phyloP scores from a whole-genome alignment of 2,329 filamentous ascomycete species.

The Lachnellula hyalina region DNA sequence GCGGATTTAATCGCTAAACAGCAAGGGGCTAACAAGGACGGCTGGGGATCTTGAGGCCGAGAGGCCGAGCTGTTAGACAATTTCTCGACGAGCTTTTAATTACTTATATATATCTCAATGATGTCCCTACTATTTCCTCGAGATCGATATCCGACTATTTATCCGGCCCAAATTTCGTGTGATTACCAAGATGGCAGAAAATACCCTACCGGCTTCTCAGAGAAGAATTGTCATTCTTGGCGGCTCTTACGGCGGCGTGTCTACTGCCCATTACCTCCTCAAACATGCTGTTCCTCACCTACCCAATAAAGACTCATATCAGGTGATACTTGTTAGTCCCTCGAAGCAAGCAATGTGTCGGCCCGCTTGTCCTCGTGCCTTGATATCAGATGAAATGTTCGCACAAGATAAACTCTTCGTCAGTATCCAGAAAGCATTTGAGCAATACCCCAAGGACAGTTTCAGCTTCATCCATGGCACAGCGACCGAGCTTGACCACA shows the following conservation, averaged over 20 bases:
- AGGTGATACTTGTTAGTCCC: constrained; percentile 39
- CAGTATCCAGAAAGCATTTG: constrained; percentile 34
- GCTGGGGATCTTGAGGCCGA: background rate
- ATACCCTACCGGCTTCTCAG: background rate
- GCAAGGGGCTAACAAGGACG: background rate
- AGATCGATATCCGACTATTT: background rate
- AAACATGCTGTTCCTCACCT: constrained; percentile 44
- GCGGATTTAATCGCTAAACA: background rate
- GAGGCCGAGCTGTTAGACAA: background rate
- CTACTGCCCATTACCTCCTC: constrained; percentile 47
- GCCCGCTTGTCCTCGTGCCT: constrained; percentile 40
- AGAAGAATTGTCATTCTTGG: constrained; percentile 45
- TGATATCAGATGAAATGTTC: constrained; percentile 42
- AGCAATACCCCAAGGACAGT: constrained; percentile 32
- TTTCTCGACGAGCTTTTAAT: background rate
- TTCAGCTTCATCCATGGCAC: constrained; percentile 41
- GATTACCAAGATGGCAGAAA: constrained; percentile 2
- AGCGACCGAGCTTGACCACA: constrained; percentile 34
- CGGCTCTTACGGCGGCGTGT: constrained; percentile 47
- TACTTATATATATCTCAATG: background rate
- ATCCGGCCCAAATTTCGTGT: background rate
- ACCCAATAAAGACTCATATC: constrained; percentile 33
- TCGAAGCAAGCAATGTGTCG: constrained; percentile 39
- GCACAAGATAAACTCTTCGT: constrained; percentile 41
- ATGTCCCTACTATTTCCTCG: too few relatives aligned